Percentiles rank a stretch among this genome's conserved stretches.
These are phyloP conservation scores for Pythium guiyangense DNA, from an alignment of 352 stramenopile species.

Conservation along the genomic window DNA sequence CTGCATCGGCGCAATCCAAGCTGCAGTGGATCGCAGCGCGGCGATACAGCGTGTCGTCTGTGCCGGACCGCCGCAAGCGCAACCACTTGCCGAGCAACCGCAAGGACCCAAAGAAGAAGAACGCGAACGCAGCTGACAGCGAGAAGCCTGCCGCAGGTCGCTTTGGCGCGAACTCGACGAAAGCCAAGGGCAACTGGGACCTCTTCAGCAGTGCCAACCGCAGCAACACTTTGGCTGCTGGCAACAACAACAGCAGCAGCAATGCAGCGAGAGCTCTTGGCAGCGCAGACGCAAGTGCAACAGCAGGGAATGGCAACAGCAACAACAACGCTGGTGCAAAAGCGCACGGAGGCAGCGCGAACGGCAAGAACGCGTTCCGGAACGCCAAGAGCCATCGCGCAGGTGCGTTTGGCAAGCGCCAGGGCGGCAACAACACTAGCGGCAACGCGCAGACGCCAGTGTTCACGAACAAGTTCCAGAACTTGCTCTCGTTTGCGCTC, in stretches of 20 bases:
- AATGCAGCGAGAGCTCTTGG: no score
- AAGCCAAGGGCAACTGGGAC: conserved; percentile 23
- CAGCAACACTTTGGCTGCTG: neutral
- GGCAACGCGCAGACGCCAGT: conserved; percentile 24
- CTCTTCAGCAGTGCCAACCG: conserved; percentile 18
- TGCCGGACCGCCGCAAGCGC: conserved; percentile 41
- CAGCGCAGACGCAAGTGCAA: neutral
- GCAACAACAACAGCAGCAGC: neutral
- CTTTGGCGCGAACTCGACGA: conserved; percentile 17
- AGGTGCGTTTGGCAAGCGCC: conserved; percentile 20
- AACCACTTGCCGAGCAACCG: conserved; percentile 51
- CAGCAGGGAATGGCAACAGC: neutral
- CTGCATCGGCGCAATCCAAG: conserved; percentile 3
- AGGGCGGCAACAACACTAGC: conserved; percentile 1
- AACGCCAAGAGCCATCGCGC: conserved; percentile 10
- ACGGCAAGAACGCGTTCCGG: neutral
- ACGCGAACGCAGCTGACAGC: neutral
- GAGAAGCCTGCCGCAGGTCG: neutral
- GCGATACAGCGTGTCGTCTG: conserved; percentile 26
- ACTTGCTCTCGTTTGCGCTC: conserved; percentile 71
- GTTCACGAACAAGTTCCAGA: conserved; percentile 85
- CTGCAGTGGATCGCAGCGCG: conserved; percentile 9
- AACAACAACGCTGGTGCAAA: conserved; percentile 4
- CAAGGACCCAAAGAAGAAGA: conserved; percentile 26
- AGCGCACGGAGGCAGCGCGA: conserved; percentile 2